Percentiles rank a stretch among this genome's conserved stretches.
phyloP scores from a whole-genome alignment of 2,329 filamentous ascomycete genomes.

The Phyllosticta ampelicida region DNA sequence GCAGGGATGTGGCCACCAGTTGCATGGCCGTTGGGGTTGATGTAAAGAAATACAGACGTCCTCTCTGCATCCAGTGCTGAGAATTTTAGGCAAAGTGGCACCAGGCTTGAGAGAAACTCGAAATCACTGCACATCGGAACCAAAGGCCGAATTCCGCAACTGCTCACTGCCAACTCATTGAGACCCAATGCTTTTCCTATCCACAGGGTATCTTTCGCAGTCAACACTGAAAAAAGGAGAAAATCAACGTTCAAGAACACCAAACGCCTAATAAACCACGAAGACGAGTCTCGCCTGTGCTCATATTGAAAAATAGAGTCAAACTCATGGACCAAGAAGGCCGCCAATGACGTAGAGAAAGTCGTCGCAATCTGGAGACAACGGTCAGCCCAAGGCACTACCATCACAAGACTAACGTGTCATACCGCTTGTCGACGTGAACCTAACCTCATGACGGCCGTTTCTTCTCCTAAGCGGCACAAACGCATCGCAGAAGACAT shows the following conservation, averaged over 20 bases:
- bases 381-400: not conserved
- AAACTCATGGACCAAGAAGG: not conserved
- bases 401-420: not conserved
- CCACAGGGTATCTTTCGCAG: not conserved
- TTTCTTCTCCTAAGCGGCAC: slow-evolving; percentile 20
- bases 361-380: not conserved
- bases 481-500: slow-evolving; percentile 44
- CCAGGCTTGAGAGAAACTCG: not conserved
- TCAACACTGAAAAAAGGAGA: too few species aligned
- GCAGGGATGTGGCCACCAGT: not conserved
- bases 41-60: not conserved
- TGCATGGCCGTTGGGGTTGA: not conserved
- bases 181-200: not conserved
- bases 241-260: not conserved
- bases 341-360: not conserved
- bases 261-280: not conserved
- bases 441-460: slow-evolving; percentile 5
- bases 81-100: not conserved
- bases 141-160: not conserved
- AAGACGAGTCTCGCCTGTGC: too few species aligned
- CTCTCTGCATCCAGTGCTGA: not conserved
- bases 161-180: not conserved
- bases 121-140: not conserved
- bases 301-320: too few species aligned
- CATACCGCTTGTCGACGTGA: slow-evolving; percentile 14